Base-by-base conservation (phyloP, 116 monocot species). In the Posidonia oceanica region DNA sequence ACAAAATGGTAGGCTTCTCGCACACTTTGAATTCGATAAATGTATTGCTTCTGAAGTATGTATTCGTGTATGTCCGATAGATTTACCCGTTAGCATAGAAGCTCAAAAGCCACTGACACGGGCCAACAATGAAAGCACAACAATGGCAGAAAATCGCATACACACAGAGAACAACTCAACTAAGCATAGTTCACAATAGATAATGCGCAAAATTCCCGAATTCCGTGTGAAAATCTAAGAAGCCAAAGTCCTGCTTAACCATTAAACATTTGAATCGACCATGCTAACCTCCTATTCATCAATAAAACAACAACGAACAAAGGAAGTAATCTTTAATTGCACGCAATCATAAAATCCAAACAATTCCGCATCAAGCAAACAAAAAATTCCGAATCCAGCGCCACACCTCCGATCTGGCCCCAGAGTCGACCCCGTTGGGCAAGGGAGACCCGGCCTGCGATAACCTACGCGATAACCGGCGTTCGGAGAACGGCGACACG, bases 401-500 rank as follows among this genome's bases (percentile, higher is more conserved):
- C 52, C 64, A 64, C 65, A 85, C 89, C 85, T 85, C 85, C 14
- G 80, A 83, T 2, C 14, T n/a, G 38, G 70, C 41, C 14, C 37
- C 76, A 17, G 64, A 61, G 74, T 72, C 67, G 38, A 51, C 39
- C 36, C 86, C 86, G 71, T 90, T 86, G 40, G 78, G 68, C 20
- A 48, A 13, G 17, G 83, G 77, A 66, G 79, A 75, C 3, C 40
- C 51, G 11, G 64, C 68, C 51, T 60, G 77, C 17, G 82, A 57
- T 6, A 80, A 73, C 0, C 84, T 75, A n/a, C 76, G 81, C 29
- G 83, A 80, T 13, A 65, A 52, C 63, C 86, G 80, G 60, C 84
- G 82, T 11, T 54, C 75, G 21, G 77, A 62, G 54, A 51, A 51
- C 29, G 59, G 16, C 37, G 77, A 67, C 8, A 61, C 74, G 38